phyloP scores from a whole-genome alignment of 164 flowering plant genomes.

The Cinnamomum chago region DNA sequence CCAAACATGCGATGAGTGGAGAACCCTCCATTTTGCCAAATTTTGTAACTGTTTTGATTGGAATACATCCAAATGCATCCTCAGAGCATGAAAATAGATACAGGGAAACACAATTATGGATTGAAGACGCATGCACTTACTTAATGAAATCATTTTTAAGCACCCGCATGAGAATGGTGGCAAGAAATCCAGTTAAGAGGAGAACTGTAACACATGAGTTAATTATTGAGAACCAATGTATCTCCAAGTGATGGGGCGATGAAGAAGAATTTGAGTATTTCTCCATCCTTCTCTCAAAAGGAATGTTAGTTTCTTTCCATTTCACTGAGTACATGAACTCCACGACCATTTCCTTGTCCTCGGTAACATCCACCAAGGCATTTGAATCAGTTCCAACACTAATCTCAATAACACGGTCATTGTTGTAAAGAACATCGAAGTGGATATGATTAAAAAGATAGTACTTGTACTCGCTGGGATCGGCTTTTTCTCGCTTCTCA shows the following conservation, averaged over 20 bases:
- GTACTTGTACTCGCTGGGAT: conserved; percentile 31
- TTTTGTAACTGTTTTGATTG: no score
- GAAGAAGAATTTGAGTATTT: conserved; percentile 32
- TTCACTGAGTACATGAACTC: conserved; percentile 36
- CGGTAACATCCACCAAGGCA: conserved; percentile 35
- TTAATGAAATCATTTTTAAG: conserved; percentile 41
- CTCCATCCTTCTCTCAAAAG: conserved; percentile 38
- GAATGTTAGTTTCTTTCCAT: conserved; percentile 33
- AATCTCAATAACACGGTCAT: conserved; percentile 37
- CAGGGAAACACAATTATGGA: background rate
- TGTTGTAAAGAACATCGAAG: conserved; percentile 32
- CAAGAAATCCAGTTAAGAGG: conserved; percentile 38
- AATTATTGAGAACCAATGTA: conserved; percentile 41
- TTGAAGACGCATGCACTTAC: conserved; percentile 14
- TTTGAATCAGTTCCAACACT: conserved; percentile 29
- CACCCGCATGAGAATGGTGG: conserved; percentile 42
- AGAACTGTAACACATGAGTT: conserved; percentile 43
- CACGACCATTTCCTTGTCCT: conserved; percentile 32
- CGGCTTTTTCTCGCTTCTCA: conserved; percentile 28
- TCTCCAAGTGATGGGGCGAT: conserved; percentile 38
- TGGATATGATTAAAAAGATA: conserved; percentile 32
- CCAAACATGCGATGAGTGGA: no score
- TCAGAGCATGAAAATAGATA: background rate
- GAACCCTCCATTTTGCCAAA: no score
- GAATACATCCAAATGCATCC: no score